A percentile compares a stretch with the other conserved stretches of the same genome.
These are phyloP conservation scores for Phialophora macrospora DNA, from an alignment of 2,329 filamentous ascomycete species.

Conservation along the genomic window DNA sequence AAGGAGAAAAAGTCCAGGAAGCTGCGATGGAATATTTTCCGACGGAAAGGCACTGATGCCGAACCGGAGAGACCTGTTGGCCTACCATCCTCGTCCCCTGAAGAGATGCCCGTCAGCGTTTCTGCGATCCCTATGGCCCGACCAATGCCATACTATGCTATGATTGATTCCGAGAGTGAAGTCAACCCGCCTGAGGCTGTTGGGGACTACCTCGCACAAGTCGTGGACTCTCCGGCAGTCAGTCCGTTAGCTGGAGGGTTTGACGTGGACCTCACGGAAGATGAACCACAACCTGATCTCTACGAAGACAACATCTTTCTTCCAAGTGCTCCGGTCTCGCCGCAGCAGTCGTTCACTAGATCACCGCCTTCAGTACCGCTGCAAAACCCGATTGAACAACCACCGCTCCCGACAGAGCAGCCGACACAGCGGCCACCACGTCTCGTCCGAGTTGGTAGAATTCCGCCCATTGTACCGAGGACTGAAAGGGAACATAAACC, in stretches of 20 bases:
- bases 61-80: conserved; percentile 15
- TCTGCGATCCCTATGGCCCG: conserved; percentile 47
- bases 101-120: conserved; percentile 49
- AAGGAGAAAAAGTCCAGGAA: conserved; percentile 34
- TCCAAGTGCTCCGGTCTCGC: conserved; percentile 21
- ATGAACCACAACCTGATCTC: conserved; percentile 6
- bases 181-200: conserved; percentile 51
- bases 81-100: conserved; percentile 40
- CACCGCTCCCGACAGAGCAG: conserved; percentile 11
- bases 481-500: conserved; percentile 66
- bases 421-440: conserved; percentile 32
- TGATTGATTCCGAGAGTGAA: conserved; percentile 55
- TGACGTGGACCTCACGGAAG: conserved; percentile 41
- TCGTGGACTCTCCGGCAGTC: conserved; percentile 38
- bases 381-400: conserved; percentile 20
- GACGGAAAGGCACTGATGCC: conserved; percentile 44
- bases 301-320: conserved; percentile 22
- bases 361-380: conserved; percentile 24
- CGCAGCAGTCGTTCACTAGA: conserved; percentile 23
- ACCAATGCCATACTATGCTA: conserved; percentile 62
- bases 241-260: conserved; percentile 23
- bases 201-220: conserved; percentile 52
- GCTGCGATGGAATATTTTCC: conserved; percentile 64
- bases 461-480: conserved; percentile 77
- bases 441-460: conserved; percentile 74